A percentile compares a stretch with the other conserved stretches of the same genome.
Evolutionary conservation across 805 yeast genomes (phyloP).

Genomic region (Cyberlindnera euphorbiiphila): DNA sequence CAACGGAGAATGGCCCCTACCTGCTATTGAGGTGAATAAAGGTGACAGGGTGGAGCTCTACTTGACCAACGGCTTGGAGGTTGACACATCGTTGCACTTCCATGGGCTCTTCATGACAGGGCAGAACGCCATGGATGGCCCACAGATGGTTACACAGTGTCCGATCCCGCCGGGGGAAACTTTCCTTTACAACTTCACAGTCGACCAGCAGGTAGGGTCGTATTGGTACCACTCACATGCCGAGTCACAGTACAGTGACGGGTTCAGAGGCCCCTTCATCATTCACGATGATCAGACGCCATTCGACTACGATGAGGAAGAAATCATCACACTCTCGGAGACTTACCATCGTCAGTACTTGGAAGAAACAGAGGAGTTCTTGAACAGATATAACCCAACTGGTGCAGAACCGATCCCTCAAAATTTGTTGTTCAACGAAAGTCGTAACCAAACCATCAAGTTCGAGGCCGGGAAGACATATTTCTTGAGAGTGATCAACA

Average conservation of each 20-base stretch:
- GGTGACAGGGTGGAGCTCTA: constrained; percentile 60
- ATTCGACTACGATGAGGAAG: constrained; percentile 61
- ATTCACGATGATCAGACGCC: constrained; percentile 52
- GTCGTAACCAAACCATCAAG: constrained; percentile 49
- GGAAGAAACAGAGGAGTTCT: constrained; percentile 43
- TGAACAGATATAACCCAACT: constrained; percentile 70
- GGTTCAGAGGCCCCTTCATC: constrained; percentile 64
- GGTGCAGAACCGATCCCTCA: constrained; percentile 84
- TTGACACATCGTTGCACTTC: constrained; percentile 66
- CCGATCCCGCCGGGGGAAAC: constrained; percentile 71
- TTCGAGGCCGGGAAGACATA: constrained; percentile 62
- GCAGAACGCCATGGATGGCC: constrained; percentile 68
- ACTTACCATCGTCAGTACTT: constrained; percentile 56
- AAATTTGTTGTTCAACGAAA: constrained; percentile 59
- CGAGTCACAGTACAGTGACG: constrained; percentile 77
- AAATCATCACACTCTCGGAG: constrained; percentile 53
- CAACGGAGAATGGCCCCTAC: constrained; percentile 71
- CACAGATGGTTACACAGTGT: constrained; percentile 75
- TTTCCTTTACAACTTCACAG: constrained; percentile 65
- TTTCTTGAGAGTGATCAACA: constrained; percentile 57
- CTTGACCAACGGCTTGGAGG: constrained; percentile 57
- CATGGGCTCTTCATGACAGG: constrained; percentile 74
- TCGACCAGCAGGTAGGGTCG: constrained; percentile 66
- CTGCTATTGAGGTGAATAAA: constrained; percentile 57
- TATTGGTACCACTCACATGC: constrained; percentile 83